Evolutionary conservation across 2,329 filamentous ascomycete genomes (phyloP), one percentile per base, ranked within the genome.

Genomic region (Rutstroemia sydowiana): DNA sequence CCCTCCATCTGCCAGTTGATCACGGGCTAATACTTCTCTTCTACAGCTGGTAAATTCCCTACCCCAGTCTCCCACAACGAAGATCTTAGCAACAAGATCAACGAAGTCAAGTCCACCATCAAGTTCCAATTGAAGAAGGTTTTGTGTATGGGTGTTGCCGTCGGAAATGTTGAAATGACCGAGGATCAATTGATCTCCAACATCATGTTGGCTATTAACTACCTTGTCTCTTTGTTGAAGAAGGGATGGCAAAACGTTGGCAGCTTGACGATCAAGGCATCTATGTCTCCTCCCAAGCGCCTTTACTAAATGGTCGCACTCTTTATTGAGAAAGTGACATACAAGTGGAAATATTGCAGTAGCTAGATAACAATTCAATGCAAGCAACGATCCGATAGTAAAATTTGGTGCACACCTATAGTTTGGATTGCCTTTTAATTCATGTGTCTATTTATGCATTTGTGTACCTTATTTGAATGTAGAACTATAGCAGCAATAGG

Each of bases 91-190:
- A 82, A 77, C 81, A 96, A 95, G 86, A 89, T 97, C 81, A 95
- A 80, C 78, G 93, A 98, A 75, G 92, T 98, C 84, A 97, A 96
- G 87, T 95, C 89, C 68, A 98, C 93, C 76, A 97, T 98, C 87
- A 98, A 98, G 87, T 98, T 98, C 87, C 91, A 98, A 84, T 83
- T 98, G 71, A 98, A 98, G 89, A 98, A 98, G 88, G 93, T 98
- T 74, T 84, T 98, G 67, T 98, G 93, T 84, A 91, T 98, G 84
- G 93, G 92, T 87, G 92, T 97, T 73, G 93, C 93, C 67, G 88
- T 98, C 70, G 93, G 93, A 72, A 95, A 98, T 77, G 93, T 98
- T 68, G 90, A 85, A 69, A 98, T 98, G 93, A 87, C 82, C 63
- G 79, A 89, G 78, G 93, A 98, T 71, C 88, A 96, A 81, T 79